Evolutionary conservation across 768 basidiomycete species (phyloP).

Genomic region (Termitomyces sp.): DNA sequence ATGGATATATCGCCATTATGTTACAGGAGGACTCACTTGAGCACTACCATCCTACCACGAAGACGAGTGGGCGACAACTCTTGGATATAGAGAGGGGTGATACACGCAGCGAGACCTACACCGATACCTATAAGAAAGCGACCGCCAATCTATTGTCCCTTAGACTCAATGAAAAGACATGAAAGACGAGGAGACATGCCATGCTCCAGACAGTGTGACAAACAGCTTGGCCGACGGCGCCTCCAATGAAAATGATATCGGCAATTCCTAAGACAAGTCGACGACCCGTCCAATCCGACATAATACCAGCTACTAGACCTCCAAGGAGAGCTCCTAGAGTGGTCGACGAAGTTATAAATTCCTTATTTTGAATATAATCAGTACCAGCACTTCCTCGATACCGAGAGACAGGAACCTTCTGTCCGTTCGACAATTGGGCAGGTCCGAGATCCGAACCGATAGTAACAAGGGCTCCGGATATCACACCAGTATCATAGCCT

Average conservation of each 20-base stretch:
- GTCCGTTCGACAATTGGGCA: constrained; percentile 45
- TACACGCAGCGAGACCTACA: constrained; percentile 71
- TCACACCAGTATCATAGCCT: constrained; percentile 82
- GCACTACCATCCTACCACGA: constrained; percentile 72
- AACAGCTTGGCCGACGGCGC: constrained; percentile 67
- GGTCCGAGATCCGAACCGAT: constrained; percentile 66
- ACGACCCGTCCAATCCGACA: constrained; percentile 70
- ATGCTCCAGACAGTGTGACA: constrained; percentile 67
- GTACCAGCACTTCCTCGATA: neutral
- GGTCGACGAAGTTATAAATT: constrained; percentile 76
- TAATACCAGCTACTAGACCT: constrained; percentile 61
- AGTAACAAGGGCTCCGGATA: constrained; percentile 75
- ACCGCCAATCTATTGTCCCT: constrained; percentile 47
- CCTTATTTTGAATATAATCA: constrained; percentile 31
- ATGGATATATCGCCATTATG: neutral
- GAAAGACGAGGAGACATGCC: constrained; percentile 29
- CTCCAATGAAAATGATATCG: constrained; percentile 69
- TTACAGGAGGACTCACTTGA: constrained; percentile 38
- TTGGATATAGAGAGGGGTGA: too few relatives aligned
- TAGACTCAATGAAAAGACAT: neutral
- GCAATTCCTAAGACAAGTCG: constrained; percentile 60
- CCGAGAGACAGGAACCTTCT: constrained; percentile 45
- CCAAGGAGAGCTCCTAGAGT: constrained; percentile 75
- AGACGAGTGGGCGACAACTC: constrained; percentile 69
- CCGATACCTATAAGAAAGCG: constrained; percentile 73